phyloP scores from a whole-genome alignment of 2,329 filamentous ascomycete genomes.

The Pseudocercospora eumusae region DNA sequence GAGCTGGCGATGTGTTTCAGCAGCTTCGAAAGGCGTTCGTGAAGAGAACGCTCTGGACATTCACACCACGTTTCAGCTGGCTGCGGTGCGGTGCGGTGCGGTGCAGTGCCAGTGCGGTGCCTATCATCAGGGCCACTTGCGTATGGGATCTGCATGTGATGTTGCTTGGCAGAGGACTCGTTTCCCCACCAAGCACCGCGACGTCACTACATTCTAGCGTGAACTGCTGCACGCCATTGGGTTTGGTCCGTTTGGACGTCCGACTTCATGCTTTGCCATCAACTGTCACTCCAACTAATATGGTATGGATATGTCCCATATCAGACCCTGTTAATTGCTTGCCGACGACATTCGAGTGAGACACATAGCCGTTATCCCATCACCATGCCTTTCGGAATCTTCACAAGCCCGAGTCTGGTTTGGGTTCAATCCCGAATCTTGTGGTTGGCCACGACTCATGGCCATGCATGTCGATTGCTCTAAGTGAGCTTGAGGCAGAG shows the following conservation, averaged over 20 bases:
- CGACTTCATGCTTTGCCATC: background rate
- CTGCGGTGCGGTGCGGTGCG: too few relatives aligned
- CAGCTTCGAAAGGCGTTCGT: too few relatives aligned
- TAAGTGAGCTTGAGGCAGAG: conserved; percentile 12
- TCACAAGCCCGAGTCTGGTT: background rate
- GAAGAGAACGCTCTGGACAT: background rate
- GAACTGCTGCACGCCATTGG: conserved; percentile 16
- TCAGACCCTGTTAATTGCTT: conserved; percentile 6
- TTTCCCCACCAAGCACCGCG: background rate
- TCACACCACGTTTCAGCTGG: background rate
- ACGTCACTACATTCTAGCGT: conserved; percentile 8
- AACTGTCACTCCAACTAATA: conserved; percentile 4
- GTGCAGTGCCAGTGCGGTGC: too few relatives aligned
- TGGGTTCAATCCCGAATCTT: conserved; percentile 2
- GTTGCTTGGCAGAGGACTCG: background rate
- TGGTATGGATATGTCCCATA: background rate
- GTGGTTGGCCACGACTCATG: conserved; percentile 16
- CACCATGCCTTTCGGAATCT: background rate
- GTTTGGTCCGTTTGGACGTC: conserved; percentile 14
- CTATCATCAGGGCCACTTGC: conserved; percentile 22
- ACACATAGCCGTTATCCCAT: conserved; percentile 1
- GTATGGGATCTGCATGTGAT: conserved; percentile 18
- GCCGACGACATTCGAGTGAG: background rate
- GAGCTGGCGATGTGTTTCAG: background rate
- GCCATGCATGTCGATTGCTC: conserved; percentile 20